Evolutionary conservation across 306 rosid species (phyloP).

Genomic region (Geum urbanum): DNA sequence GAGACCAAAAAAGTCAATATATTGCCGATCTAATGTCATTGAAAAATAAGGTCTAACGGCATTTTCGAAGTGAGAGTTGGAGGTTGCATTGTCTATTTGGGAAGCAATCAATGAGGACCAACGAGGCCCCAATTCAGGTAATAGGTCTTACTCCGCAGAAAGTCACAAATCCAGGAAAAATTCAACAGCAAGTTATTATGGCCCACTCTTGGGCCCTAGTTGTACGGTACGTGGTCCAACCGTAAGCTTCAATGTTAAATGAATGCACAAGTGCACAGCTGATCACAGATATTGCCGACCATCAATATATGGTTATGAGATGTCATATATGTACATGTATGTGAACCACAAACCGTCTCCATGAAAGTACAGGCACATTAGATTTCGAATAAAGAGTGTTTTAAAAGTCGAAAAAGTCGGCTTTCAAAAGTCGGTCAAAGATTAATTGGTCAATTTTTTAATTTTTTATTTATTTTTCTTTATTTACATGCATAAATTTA

Average conservation of each 20-base stretch:
- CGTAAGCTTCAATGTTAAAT: not conserved
- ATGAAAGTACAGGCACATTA: too few relatives aligned
- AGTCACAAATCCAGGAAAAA: slow-evolving; percentile 24
- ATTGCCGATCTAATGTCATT: slow-evolving; percentile 26
- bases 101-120: not conserved
- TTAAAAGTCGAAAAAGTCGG: too few relatives aligned
- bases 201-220: slow-evolving; percentile 2
- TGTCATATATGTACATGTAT: too few relatives aligned
- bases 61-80: slow-evolving; percentile 36
- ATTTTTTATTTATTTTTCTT: too few relatives aligned
- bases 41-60: slow-evolving; percentile 31
- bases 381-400: too few relatives aligned
- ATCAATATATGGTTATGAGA: too few relatives aligned
- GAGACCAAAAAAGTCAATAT: not conserved
- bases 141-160: slow-evolving; percentile 27
- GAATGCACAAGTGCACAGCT: too few relatives aligned
- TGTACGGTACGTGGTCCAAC: not conserved
- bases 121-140: slow-evolving; percentile 37
- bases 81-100: slow-evolving; percentile 43
- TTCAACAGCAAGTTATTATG: slow-evolving; percentile 25
- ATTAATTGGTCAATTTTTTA: too few relatives aligned
- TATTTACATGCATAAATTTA: too few relatives aligned
- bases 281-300: too few relatives aligned
- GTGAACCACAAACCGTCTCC: too few relatives aligned
- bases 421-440: too few relatives aligned